These are phyloP conservation scores for Hymenotorrendiella dingleyae DNA, from an alignment of 2,329 filamentous ascomycete species.

Conservation along the genomic window DNA sequence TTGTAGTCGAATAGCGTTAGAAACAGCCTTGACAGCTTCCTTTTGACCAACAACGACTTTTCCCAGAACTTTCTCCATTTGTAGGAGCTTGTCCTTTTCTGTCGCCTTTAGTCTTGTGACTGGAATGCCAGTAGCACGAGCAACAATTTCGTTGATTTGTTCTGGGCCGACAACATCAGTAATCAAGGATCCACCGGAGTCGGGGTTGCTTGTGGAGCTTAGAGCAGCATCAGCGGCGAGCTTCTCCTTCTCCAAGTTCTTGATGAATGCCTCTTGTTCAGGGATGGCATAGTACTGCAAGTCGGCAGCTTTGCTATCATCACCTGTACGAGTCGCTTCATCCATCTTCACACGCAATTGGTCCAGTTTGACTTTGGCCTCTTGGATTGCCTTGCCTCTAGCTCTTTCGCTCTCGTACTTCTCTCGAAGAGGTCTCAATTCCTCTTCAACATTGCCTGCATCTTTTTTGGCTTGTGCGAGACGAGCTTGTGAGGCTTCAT, in stretches of 20 bases:
- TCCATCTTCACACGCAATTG: slow-evolving; percentile 86
- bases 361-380: slow-evolving; percentile 92
- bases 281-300: slow-evolving; percentile 97
- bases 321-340: slow-evolving; percentile 81
- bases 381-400: slow-evolving; percentile 85
- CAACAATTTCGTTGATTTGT: slow-evolving; percentile 98
- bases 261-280: slow-evolving; percentile 77
- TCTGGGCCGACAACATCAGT: slow-evolving; percentile 94
- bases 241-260: slow-evolving; percentile 74
- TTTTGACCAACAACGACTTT: slow-evolving; percentile 89
- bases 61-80: slow-evolving; percentile 85
- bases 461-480: slow-evolving; percentile 80
- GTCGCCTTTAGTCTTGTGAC: slow-evolving; percentile 90
- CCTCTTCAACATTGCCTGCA: slow-evolving; percentile 89
- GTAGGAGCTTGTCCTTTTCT: slow-evolving; percentile 96
- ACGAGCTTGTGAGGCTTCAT: slow-evolving; percentile 82
- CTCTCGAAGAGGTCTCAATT: slow-evolving; percentile 82
- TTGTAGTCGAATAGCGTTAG: slow-evolving; percentile 92
- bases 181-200: slow-evolving; percentile 66
- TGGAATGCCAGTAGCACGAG: slow-evolving; percentile 96
- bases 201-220: slow-evolving; percentile 46
- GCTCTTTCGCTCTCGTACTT: slow-evolving; percentile 94
- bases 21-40: slow-evolving; percentile 87
- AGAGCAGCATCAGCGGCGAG: slow-evolving; percentile 67
- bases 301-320: slow-evolving; percentile 84